Evolutionary conservation across 2,329 filamentous ascomycete genomes (phyloP).

Genomic region (Akanthomyces dipterigenus): DNA sequence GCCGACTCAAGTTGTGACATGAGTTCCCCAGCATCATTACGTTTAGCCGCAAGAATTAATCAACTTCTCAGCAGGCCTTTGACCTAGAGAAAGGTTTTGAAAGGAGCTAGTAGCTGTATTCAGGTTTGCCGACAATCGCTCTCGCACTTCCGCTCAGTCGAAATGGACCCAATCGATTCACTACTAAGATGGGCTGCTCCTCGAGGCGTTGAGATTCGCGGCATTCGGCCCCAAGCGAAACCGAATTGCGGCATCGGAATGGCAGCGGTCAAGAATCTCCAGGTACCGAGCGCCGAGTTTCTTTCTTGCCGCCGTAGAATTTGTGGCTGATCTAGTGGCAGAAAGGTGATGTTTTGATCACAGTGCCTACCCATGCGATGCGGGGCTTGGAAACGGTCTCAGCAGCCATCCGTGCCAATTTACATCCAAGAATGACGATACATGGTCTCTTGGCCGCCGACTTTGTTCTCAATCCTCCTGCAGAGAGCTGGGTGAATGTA

Average conservation of each 20-base stretch:
- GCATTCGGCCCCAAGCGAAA: background rate
- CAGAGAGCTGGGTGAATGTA: constrained; percentile 1
- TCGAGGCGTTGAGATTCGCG: background rate
- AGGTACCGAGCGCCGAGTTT: background rate
- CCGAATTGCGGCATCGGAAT: background rate
- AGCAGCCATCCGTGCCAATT: constrained; percentile 41
- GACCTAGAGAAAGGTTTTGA: too few species aligned
- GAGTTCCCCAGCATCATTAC: too few species aligned
- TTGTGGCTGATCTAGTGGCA: constrained; percentile 16
- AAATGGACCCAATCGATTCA: background rate
- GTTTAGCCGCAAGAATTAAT: too few species aligned
- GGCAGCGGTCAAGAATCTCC: background rate
- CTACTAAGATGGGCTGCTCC: background rate
- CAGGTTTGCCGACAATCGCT: background rate
- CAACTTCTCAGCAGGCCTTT: too few species aligned
- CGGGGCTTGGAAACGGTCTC: constrained; percentile 57
- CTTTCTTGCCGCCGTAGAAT: background rate
- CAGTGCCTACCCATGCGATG: constrained; percentile 57
- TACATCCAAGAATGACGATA: constrained; percentile 50
- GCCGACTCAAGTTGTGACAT: too few species aligned
- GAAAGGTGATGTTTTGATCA: constrained; percentile 51
- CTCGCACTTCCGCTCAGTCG: background rate
- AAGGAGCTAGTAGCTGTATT: too few species aligned
- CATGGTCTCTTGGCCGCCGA: constrained; percentile 69
- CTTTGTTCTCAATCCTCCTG: constrained; percentile 36